Evolutionary conservation across 352 stramenopile genomes (phyloP).

Genomic region (Pythium sp.): DNA sequence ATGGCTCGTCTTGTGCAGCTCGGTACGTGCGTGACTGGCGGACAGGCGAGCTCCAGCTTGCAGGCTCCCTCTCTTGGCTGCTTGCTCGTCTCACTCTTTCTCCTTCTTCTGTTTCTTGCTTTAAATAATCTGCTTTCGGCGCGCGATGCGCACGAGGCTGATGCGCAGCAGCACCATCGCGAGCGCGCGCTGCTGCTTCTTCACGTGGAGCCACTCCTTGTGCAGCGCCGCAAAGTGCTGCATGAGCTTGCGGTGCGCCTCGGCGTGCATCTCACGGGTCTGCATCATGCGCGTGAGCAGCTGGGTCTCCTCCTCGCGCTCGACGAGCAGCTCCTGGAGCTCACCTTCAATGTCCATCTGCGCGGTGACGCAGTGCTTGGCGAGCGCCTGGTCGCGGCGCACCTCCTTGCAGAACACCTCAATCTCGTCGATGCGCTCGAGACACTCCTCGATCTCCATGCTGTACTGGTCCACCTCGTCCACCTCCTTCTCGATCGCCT

Average conservation of each 20-base stretch:
- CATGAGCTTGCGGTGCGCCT: constrained; percentile 22
- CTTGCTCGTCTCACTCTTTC: neutral
- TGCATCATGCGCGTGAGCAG: constrained; percentile 25
- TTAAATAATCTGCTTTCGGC: constrained; percentile 19
- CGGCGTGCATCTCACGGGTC: constrained; percentile 22
- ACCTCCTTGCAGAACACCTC: constrained; percentile 18
- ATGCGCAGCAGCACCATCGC: constrained; percentile 23
- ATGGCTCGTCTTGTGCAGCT: neutral
- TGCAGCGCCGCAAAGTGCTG: constrained; percentile 22
- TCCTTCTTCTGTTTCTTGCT: neutral
- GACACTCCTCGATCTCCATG: constrained; percentile 21
- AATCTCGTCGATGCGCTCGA: constrained; percentile 23
- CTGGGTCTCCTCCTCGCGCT: constrained; percentile 20
- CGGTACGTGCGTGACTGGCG: neutral
- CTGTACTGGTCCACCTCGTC: constrained; percentile 22
- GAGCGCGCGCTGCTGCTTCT: constrained; percentile 23
- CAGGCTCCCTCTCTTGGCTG: neutral
- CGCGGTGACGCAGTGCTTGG: constrained; percentile 15
- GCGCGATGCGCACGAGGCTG: constrained; percentile 21
- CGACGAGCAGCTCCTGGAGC: constrained; percentile 20
- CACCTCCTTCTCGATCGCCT: constrained; percentile 21
- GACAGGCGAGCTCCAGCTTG: neutral
- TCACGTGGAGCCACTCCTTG: constrained; percentile 21
- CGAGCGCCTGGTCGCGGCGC: constrained; percentile 14
- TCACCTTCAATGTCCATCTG: constrained; percentile 20